Percentiles rank a stretch among this genome's conserved stretches.
These are phyloP conservation scores for Marasmius sp. DNA, from an alignment of 1,284 basidiomycete genomes.

Conservation along the genomic window DNA sequence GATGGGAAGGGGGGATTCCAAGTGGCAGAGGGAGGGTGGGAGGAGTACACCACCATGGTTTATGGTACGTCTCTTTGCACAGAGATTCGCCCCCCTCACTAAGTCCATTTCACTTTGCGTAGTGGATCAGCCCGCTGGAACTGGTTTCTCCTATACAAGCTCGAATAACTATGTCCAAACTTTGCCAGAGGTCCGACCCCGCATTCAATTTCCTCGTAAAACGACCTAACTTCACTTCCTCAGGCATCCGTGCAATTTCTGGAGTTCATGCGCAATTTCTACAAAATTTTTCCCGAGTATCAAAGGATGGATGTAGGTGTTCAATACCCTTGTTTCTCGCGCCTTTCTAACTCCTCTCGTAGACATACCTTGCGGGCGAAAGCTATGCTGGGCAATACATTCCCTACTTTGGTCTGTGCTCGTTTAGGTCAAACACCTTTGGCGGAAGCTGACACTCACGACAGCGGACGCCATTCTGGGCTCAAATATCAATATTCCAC, in stretches of 20 bases:
- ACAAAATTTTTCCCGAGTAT: constrained; percentile 90
- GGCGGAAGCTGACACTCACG: constrained; percentile 5
- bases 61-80: constrained; percentile 60
- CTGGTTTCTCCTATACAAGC: constrained; percentile 88
- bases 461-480: constrained; percentile 79
- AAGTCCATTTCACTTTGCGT: neutral
- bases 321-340: constrained; percentile 10
- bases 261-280: constrained; percentile 86
- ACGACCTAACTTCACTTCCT: constrained; percentile 1
- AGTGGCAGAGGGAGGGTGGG: constrained; percentile 90
- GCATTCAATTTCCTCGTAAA: neutral
- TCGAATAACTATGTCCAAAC: constrained; percentile 86
- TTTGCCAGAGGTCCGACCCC: constrained; percentile 59
- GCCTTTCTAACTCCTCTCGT: constrained; percentile 10
- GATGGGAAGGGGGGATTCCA: constrained; percentile 81
- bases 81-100: constrained; percentile 1
- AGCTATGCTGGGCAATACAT: constrained; percentile 99
- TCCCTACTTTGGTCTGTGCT: constrained; percentile 80
- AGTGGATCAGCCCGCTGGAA: constrained; percentile 98
- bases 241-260: constrained; percentile 82
- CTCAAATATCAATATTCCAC: constrained; percentile 54
- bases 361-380: constrained; percentile 94
- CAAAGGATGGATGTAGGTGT: constrained; percentile 75
- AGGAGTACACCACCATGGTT: constrained; percentile 97
- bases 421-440: neutral